Conservation (phyloP, 2,329 filamentous ascomycete species). For the Davidsoniella eucalypti region DNA sequence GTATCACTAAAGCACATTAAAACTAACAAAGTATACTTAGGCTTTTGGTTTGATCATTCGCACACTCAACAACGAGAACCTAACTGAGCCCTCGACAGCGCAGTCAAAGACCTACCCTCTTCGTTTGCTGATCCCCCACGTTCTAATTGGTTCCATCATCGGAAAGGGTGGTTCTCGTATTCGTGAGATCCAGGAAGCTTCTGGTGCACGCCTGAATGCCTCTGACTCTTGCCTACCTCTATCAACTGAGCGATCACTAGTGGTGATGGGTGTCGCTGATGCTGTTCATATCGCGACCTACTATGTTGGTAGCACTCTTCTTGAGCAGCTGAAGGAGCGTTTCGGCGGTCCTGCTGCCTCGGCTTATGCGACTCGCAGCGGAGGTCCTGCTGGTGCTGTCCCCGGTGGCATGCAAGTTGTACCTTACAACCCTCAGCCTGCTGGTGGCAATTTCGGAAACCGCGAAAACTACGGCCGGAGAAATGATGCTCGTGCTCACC, state of each 20-base stretch:
- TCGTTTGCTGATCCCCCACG: conserved; percentile 85
- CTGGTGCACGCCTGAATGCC: conserved; percentile 87
- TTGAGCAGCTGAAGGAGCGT: conserved; percentile 91
- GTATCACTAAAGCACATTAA: background rate
- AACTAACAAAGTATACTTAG: conserved; percentile 26
- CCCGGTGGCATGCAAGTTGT: conserved; percentile 98
- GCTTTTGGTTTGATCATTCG: conserved; percentile 97
- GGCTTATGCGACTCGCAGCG: conserved; percentile 91
- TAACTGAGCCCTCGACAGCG: conserved; percentile 72
- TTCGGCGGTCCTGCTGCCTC: conserved; percentile 93
- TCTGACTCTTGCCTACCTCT: conserved; percentile 88
- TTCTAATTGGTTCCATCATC: conserved; percentile 96
- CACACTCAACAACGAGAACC: conserved; percentile 90
- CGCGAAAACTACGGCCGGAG: conserved; percentile 68
- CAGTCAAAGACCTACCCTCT: conserved; percentile 96
- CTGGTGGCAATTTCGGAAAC: conserved; percentile 71
- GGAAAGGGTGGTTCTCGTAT: conserved; percentile 93
- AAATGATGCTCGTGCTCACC: conserved; percentile 56
- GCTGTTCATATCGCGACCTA: conserved; percentile 98
- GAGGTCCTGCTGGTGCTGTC: conserved; percentile 80
- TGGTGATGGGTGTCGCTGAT: conserved; percentile 94
- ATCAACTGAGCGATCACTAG: conserved; percentile 92
- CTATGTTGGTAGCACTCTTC: conserved; percentile 94
- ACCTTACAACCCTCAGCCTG: conserved; percentile 89
- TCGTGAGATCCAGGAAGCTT: conserved; percentile 95